A percentile compares a stretch with the other conserved stretches of the same genome.
These are phyloP conservation scores for Mesostigma viride DNA, from an alignment of 139 green algal genomes.

Conservation along the genomic window DNA sequence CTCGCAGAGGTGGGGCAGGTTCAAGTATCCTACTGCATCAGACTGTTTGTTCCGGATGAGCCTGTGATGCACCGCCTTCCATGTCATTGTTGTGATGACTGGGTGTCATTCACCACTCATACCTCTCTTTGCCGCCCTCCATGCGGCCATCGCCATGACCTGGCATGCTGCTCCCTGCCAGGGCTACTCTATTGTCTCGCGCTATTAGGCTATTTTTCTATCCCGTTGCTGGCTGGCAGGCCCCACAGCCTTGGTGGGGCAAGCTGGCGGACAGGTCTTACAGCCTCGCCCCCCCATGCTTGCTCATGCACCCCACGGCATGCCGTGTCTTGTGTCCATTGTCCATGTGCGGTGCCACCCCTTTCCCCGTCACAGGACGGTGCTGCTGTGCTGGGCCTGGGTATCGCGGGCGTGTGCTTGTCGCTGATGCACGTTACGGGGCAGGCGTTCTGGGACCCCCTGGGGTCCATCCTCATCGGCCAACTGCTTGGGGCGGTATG, in stretches of 20 bases:
- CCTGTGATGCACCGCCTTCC: not conserved
- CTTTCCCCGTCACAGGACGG: slow-evolving; percentile 70
- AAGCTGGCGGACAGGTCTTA: too few species aligned
- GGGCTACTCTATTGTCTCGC: too few species aligned
- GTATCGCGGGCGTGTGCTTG: slow-evolving; percentile 10
- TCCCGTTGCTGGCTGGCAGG: too few species aligned
- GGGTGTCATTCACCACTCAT: too few species aligned
- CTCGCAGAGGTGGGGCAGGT: slow-evolving; percentile 49
- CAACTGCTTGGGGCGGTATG: not conserved
- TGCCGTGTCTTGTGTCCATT: too few species aligned
- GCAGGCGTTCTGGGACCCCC: slow-evolving; percentile 22
- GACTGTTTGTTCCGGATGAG: not conserved
- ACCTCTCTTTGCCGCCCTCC: too few species aligned
- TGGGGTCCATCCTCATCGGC: not conserved
- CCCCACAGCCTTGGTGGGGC: too few species aligned
- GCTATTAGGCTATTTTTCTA: too few species aligned
- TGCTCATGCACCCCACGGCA: too few species aligned
- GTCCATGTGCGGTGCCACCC: too few species aligned
- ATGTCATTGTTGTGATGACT: too few species aligned
- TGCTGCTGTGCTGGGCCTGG: slow-evolving; percentile 56
- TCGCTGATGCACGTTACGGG: slow-evolving; percentile 39
- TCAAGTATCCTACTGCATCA: not conserved
- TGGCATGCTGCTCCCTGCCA: not conserved
- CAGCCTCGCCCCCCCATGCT: too few species aligned
- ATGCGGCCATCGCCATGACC: not conserved